Base-by-base conservation (phyloP, 2,329 filamentous ascomycete species). In the Xylariaceae sp. region DNA sequence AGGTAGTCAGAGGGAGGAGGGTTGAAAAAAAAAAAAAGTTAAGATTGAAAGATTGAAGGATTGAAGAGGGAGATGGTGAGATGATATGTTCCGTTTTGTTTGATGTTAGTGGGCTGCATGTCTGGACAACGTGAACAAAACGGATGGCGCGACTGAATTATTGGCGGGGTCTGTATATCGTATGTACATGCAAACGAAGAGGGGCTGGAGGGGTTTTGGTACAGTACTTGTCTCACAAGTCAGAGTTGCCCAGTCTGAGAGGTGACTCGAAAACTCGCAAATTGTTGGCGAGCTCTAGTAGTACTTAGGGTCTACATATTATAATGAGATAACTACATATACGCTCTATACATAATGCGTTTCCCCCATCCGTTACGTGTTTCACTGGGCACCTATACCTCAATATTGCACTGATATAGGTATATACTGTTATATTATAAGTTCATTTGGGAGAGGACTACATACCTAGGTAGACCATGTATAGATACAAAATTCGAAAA, bases 101-200 rank as follows among this genome's bases (percentile, higher is more conserved):
- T 54, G 55, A 51, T 50, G 50, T 40, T 57, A 60, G 56, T 60
- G 50, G 57, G 56, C 50, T 57, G 57, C 50, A 52, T 56, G 59
- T n/a, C 48, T 60, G 56, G 56, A 62, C 56, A 62, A 62, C 59
- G 59, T 62, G 56, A 57, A 54, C 56, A 62, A 60, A n/a, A 60
- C 59, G 59, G 59, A 60, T 62, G 59, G 56, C 43, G 43, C 49
- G 59, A 62, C 60, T 59, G 32, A 10, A 32, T 32, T 54, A 60
- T 59, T 63, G 61, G 58, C 61, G 61, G 58, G 61, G 61, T 63
- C 61, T 58, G 23, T 26, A 26, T 26, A 9, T 26, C 4, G 32
- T 49, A 42, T 23, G 37, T 41, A 49, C 16, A 49, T 37, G 32
- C 32, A 16, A 12, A 16, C 32, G 12, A 37, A 14, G 32, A 37